These are phyloP conservation scores for Pseudozyma sp. DNA, from an alignment of 1,284 basidiomycete species.

Conservation along the genomic window DNA sequence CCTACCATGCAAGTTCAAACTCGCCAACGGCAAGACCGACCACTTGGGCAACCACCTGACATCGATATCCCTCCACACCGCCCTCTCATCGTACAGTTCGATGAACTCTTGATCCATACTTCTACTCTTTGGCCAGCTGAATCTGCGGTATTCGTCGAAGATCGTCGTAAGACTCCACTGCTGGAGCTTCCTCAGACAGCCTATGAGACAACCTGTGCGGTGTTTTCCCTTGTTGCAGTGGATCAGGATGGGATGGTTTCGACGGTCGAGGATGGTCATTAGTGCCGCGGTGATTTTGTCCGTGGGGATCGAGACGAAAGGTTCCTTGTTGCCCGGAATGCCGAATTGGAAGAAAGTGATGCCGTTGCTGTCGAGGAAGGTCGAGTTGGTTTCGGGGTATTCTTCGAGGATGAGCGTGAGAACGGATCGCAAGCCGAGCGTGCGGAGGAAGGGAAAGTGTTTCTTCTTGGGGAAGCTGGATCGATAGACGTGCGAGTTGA, in stretches of 20 bases:
- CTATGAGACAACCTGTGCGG: conserved; percentile 73
- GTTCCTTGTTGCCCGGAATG: conserved; percentile 73
- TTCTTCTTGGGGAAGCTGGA: conserved; percentile 72
- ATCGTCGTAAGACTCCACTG: conserved; percentile 73
- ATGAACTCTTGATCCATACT: conserved; percentile 74
- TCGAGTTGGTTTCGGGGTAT: conserved; percentile 72
- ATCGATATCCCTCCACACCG: conserved; percentile 42
- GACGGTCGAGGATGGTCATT: conserved; percentile 72
- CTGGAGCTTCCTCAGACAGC: conserved; percentile 73
- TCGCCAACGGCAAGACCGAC: conserved; percentile 10
- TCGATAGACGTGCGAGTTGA: conserved; percentile 71
- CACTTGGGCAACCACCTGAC: conserved; percentile 42
- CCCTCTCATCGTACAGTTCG: conserved; percentile 69
- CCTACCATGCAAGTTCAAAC: conserved; percentile 2
- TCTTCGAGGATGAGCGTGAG: conserved; percentile 72
- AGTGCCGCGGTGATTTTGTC: conserved; percentile 73
- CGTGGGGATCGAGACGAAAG: conserved; percentile 70
- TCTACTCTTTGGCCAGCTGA: conserved; percentile 72
- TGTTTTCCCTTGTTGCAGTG: conserved; percentile 76
- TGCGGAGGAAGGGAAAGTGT: conserved; percentile 73
- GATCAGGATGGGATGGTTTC: conserved; percentile 74
- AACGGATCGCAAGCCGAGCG: conserved; percentile 72
- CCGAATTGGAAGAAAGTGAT: conserved; percentile 72
- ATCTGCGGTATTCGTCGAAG: conserved; percentile 74
- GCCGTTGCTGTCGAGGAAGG: conserved; percentile 70